Evolutionary conservation across 805 yeast genomes (phyloP), one percentile per base, ranked within the genome.

Genomic region (Saturnispora serradocipensis): DNA sequence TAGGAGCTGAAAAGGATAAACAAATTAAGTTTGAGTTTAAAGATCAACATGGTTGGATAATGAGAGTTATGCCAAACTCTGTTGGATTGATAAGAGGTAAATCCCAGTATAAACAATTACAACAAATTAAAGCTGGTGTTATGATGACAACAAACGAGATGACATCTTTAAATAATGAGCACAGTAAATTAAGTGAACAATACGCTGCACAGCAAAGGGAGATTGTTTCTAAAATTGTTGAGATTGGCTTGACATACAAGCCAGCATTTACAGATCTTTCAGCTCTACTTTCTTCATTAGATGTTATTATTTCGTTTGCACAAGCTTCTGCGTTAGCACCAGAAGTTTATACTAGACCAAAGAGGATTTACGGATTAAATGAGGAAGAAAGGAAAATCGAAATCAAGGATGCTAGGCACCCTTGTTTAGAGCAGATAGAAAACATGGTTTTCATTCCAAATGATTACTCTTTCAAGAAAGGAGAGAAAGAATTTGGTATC

Each of bases 41-140:
- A 63, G 86, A 78, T 55, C 80, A 77, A 27, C 95, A 88, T 66
- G 97, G 97, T 20, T 90, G 96, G 95, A 88, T 97, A 66, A 80
- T 91, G 75, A 75, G 98, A 59, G 77, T 93, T 22, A 93, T 99
- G 1, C 78, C 99, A 66, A 83, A 80, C 51, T 98, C 93, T 61
- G 90, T 96, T 2, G 74, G 84, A 10, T 83, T 86, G 20, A 72
- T 93, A 53, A 78, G 98, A 59, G 78, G 77, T 11, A 56, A 56
- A 38, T 73, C 72, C 52, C 75, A 78, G 39, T 90, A 83, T 63
- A 76, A 76, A 48, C 97, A 93, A 65, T 72, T 91, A 43, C 86
- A 89, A 48, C 91, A 97, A 0, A 95, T 88, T 30, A 93, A 93
- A 64, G 96, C 97, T 2, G 99, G 99, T 52, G 91, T 91, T 4